A percentile compares a stretch with the other conserved stretches of the same genome.
phyloP scores from a whole-genome alignment of 2,329 filamentous ascomycete genomes.

The Orbilia brochopaga region DNA sequence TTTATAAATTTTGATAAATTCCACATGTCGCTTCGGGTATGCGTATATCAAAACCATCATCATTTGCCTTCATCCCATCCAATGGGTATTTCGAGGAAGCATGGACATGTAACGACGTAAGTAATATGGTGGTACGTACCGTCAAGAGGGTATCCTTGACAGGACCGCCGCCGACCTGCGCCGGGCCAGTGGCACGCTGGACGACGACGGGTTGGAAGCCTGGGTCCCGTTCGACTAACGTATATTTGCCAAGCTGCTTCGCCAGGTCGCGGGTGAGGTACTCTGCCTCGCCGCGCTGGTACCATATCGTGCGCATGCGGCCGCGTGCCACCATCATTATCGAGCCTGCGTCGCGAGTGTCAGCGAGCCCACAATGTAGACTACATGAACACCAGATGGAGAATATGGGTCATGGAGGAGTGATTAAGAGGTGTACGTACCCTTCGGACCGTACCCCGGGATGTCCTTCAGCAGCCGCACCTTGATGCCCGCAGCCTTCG shows the following conservation, averaged over 20 bases:
- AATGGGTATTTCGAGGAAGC: not conserved
- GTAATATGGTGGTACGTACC: constrained; percentile 28
- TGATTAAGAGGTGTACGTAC: constrained; percentile 57
- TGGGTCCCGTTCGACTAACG: constrained; percentile 42
- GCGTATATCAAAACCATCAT: constrained; percentile 50
- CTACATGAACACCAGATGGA: no score
- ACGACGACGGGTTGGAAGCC: constrained; percentile 26
- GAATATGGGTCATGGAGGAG: constrained; percentile 21
- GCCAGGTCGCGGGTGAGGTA: constrained; percentile 36
- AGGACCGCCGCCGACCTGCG: not conserved
- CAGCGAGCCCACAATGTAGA: no score
- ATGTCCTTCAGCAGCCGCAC: constrained; percentile 64
- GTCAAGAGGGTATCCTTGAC: constrained; percentile 12
- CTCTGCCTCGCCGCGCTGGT: constrained; percentile 35
- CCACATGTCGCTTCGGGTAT: constrained; percentile 36
- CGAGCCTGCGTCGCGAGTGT: constrained; percentile 62
- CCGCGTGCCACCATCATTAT: constrained; percentile 64
- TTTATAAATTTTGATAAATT: constrained; percentile 36
- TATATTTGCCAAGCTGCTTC: constrained; percentile 31
- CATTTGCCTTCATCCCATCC: constrained; percentile 10
- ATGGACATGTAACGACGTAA: not conserved
- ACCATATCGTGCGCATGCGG: constrained; percentile 61
- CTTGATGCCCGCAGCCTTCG: constrained; percentile 60
- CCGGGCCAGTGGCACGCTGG: constrained; percentile 8
- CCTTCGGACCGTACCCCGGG: constrained; percentile 62